Conservation (phyloP, 1,284 basidiomycete genomes). For the Cystobasidiaceae sp. region DNA sequence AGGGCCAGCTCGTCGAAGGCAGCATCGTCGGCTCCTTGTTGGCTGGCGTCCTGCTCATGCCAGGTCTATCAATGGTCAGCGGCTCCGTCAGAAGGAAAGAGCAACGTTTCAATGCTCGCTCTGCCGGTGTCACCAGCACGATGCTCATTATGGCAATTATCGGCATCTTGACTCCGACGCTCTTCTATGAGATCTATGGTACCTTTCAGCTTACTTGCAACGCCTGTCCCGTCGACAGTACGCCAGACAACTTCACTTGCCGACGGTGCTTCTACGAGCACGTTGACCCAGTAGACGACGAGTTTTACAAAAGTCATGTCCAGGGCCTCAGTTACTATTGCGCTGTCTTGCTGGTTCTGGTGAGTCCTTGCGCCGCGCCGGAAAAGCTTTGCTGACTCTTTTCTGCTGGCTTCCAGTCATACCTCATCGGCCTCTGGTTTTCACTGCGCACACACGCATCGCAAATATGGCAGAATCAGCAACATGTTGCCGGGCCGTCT, state of each 20-base stretch:
- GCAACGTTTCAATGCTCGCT: slow-evolving; percentile 96
- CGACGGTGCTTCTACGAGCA: slow-evolving; percentile 92
- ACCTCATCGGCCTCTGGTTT: slow-evolving; percentile 96
- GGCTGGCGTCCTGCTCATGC: slow-evolving; percentile 95
- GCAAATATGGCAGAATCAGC: slow-evolving; percentile 96
- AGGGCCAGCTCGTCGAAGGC: slow-evolving; percentile 91
- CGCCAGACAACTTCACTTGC: slow-evolving; percentile 55
- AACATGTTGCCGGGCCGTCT: slow-evolving; percentile 53
- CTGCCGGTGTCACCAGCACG: slow-evolving; percentile 95
- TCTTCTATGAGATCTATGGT: slow-evolving; percentile 98
- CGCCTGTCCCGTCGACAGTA: slow-evolving; percentile 63
- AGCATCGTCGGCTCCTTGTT: slow-evolving; percentile 91
- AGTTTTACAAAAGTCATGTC: slow-evolving; percentile 94
- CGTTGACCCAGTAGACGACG: slow-evolving; percentile 83
- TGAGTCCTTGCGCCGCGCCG: slow-evolving; percentile 55
- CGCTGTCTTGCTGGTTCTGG: slow-evolving; percentile 78
- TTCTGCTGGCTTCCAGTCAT: slow-evolving; percentile 60
- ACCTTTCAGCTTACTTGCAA: slow-evolving; percentile 91
- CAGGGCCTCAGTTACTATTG: slow-evolving; percentile 93
- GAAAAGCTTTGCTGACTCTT: not conserved
- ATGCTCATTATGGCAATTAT: slow-evolving; percentile 99
- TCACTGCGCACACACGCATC: slow-evolving; percentile 95
- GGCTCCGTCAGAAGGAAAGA: slow-evolving; percentile 88
- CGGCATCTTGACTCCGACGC: slow-evolving; percentile 86
- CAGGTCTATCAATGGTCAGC: slow-evolving; percentile 94